phyloP scores from a whole-genome alignment of 768 basidiomycete genomes.

The Kwoniella sp. region DNA sequence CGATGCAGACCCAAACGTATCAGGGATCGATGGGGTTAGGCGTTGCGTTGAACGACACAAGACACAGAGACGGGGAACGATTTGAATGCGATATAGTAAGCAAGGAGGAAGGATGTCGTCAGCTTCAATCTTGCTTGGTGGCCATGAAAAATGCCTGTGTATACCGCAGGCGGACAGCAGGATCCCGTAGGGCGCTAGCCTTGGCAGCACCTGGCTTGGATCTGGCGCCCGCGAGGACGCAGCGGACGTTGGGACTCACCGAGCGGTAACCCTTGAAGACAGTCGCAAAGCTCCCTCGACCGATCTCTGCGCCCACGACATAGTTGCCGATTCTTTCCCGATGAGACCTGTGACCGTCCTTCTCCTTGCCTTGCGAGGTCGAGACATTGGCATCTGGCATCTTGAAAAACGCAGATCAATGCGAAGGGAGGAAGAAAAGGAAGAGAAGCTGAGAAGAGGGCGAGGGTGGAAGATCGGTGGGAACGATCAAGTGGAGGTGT shows the following conservation, averaged over 20 bases:
- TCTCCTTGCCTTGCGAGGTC: constrained; percentile 6
- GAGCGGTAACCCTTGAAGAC: constrained; percentile 92
- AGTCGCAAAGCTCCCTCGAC: constrained; percentile 82
- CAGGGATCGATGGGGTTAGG: not conserved
- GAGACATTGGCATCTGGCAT: constrained; percentile 17
- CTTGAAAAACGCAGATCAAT: not conserved
- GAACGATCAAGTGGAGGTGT: too few relatives aligned
- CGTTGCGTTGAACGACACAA: not conserved
- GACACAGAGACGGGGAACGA: too few relatives aligned
- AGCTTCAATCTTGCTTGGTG: not conserved
- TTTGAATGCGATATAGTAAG: not conserved
- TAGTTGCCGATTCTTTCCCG: constrained; percentile 50
- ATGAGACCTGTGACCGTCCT: constrained; percentile 9
- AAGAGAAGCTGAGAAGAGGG: not conserved
- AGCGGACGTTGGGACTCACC: constrained; percentile 61
- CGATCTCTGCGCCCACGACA: constrained; percentile 52
- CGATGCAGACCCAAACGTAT: not conserved
- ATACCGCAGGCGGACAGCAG: too few relatives aligned
- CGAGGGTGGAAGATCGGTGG: not conserved
- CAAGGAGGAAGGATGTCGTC: not conserved
- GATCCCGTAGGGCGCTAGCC: too few relatives aligned
- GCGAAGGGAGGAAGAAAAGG: not conserved
- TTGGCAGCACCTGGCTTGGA: too few relatives aligned
- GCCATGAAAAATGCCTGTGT: not conserved
- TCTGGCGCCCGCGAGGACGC: too few relatives aligned